Base-by-base conservation (phyloP, 148 eudicot species). In the Diospyros kaki region DNA sequence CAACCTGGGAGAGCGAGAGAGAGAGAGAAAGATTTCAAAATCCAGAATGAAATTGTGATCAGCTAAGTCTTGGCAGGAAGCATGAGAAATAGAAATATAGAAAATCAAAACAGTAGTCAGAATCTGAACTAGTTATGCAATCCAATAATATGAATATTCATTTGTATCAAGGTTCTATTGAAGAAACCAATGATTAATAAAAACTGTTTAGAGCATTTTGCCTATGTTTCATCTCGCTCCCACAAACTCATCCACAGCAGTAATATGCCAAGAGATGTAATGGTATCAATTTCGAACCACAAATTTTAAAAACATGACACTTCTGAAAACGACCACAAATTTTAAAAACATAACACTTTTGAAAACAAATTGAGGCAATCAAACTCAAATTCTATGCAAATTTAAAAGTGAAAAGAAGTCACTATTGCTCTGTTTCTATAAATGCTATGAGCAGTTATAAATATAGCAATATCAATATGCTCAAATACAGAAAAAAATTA, bases 1-100 rank as follows among this genome's bases (percentile, higher is more conserved):
- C 92, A 52, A 88, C 85, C 92, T 88, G 86, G 56, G 61, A 18
- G 46, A 9, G 66, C 17, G 46, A 75, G 66, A 15, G 38, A 74
- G 41, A 9, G 11, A 13, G 46, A 14, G 74, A 51, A 9, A 8
- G 13, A 12, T 61, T 3, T 48, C 41, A 28, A 28, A 28, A 28
- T 28, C 28, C 28, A 28, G 28, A 28, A 28, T 28, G 28, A 67
- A 66, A 64, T 54, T 43, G 42, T 9, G 71, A 43, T 12, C 73
- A 75, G 10, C 59, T 50, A 48, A 18, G 6, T 56, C 56, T 44
- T 13, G 58, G 12, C 43, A 62, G 38, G 13, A 61, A 28, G 17
- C 11, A 39, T 12, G 45, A 73, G 6, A 17, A 58, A 48, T 28
- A 48, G 52, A 48, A 48, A 48, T 8, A 48, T 8, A 48, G 4